A percentile compares a stretch with the other conserved stretches of the same genome.
Evolutionary conservation across 2,329 filamentous ascomycete genomes (phyloP).

Genomic region (Beauveria pseudobassiana): DNA sequence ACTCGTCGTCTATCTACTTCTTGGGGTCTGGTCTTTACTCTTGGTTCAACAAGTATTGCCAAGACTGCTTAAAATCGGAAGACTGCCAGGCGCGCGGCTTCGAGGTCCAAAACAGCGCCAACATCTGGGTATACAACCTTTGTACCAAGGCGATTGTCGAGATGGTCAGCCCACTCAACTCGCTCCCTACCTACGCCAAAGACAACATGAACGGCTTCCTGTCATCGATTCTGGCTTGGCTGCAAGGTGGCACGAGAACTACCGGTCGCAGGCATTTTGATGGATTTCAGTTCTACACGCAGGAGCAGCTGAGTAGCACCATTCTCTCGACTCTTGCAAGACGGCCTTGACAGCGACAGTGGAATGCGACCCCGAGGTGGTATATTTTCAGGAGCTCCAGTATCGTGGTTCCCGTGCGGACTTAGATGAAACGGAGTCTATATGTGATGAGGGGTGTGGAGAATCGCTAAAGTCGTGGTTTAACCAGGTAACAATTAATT

Average conservation of each 20-base stretch:
- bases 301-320: neutral
- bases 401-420: neutral
- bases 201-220: constrained; percentile 54
- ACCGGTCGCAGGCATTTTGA: neutral
- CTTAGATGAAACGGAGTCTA: neutral
- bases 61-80: constrained; percentile 25
- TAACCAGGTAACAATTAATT: neutral
- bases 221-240: constrained; percentile 29
- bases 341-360: neutral
- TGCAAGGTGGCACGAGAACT: neutral
- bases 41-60: constrained; percentile 53
- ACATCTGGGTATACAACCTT: neutral
- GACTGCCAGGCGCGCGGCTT: constrained; percentile 33
- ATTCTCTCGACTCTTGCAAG: neutral
- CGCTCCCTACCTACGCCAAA: constrained; percentile 37
- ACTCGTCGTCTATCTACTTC: constrained; percentile 41
- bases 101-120: constrained; percentile 10
- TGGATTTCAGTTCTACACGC: neutral
- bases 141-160: neutral
- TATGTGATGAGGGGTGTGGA: neutral
- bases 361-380: neutral
- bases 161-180: neutral
- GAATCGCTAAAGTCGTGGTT: constrained; percentile 13
- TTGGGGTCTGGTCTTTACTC: constrained; percentile 56
- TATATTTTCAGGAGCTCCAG: neutral